Evolutionary conservation across 176 grass and related monocot species (phyloP).

Genomic region (Ensete glaucum): DNA sequence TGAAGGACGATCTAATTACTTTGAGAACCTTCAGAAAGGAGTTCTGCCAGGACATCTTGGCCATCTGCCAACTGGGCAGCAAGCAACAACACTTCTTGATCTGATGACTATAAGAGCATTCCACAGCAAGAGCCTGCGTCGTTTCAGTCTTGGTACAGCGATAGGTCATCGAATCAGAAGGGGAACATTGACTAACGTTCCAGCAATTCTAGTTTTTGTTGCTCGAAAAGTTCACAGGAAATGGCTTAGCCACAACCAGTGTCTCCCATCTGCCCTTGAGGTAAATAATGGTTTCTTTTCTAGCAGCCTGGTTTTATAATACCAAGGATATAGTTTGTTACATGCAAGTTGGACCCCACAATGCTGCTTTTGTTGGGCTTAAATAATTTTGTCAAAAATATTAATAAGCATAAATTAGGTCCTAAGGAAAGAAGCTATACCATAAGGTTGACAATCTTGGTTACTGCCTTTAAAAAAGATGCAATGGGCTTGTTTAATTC

Average conservation of each 20-base stretch:
- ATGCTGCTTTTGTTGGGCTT: neutral
- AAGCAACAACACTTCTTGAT: constrained; percentile 83
- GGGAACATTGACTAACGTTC: constrained; percentile 63
- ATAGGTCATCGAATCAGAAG: constrained; percentile 81
- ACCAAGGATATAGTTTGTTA: neutral
- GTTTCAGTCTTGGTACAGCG: constrained; percentile 75
- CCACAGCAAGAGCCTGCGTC: constrained; percentile 80
- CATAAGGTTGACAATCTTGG: too few relatives aligned
- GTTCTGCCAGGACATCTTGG: constrained; percentile 59
- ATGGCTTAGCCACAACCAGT: constrained; percentile 27
- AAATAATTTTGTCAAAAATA: too few relatives aligned
- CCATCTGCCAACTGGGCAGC: constrained; percentile 61
- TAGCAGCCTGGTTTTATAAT: neutral
- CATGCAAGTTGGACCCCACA: neutral
- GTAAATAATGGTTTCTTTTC: constrained; percentile 18
- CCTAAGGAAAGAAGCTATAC: too few relatives aligned
- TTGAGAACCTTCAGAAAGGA: constrained; percentile 87
- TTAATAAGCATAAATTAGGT: too few relatives aligned
- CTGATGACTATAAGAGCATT: constrained; percentile 95
- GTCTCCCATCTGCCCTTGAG: constrained; percentile 78
- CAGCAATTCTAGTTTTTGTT: constrained; percentile 80
- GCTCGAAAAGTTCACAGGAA: constrained; percentile 54
- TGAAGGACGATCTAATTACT: constrained; percentile 88
- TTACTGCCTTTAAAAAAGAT: too few relatives aligned
- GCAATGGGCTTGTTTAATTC: too few relatives aligned